These are phyloP conservation scores for Epichloe typhina DNA, from an alignment of 2,329 filamentous ascomycete genomes.

Conservation along the genomic window DNA sequence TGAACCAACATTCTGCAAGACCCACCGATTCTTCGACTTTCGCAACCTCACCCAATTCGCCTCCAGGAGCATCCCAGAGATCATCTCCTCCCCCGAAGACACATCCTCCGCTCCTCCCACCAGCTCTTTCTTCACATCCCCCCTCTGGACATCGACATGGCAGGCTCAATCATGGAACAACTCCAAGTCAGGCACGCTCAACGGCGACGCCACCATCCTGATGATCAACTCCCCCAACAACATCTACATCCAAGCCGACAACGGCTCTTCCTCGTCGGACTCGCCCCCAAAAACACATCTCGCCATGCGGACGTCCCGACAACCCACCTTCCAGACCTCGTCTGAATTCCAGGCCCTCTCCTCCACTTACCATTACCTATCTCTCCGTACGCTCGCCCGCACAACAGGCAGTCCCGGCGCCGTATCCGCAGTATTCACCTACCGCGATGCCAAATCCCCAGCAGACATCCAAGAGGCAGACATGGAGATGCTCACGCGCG, in stretches of 20 bases:
- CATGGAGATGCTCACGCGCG: constrained; percentile 37
- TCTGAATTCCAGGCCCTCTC: constrained; percentile 31
- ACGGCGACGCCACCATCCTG: constrained; percentile 14
- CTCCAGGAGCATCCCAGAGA: constrained; percentile 15
- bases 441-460: constrained; percentile 24
- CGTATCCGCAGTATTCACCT: constrained; percentile 41
- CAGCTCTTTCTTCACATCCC: constrained; percentile 26
- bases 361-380: constrained; percentile 17
- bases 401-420: constrained; percentile 34
- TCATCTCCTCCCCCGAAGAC: constrained; percentile 15
- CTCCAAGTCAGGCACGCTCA: constrained; percentile 1
- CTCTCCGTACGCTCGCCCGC: constrained; percentile 37
- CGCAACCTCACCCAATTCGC: constrained; percentile 27
- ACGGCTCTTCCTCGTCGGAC: constrained; percentile 7
- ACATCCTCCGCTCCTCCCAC: constrained; percentile 14
- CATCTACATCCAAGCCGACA: constrained; percentile 29
- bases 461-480: constrained; percentile 23
- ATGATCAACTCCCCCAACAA: constrained; percentile 31
- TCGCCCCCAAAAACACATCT: constrained; percentile 26
- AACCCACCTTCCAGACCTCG: constrained; percentile 30
- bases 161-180: constrained; percentile 29
- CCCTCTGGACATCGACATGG: constrained; percentile 25
- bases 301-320: constrained; percentile 33
- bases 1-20: constrained; percentile 27
- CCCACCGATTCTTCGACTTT: constrained; percentile 38